These are phyloP conservation scores for Magnusiomyces fungicola DNA, from an alignment of 1,139 yeast species.

Conservation along the genomic window DNA sequence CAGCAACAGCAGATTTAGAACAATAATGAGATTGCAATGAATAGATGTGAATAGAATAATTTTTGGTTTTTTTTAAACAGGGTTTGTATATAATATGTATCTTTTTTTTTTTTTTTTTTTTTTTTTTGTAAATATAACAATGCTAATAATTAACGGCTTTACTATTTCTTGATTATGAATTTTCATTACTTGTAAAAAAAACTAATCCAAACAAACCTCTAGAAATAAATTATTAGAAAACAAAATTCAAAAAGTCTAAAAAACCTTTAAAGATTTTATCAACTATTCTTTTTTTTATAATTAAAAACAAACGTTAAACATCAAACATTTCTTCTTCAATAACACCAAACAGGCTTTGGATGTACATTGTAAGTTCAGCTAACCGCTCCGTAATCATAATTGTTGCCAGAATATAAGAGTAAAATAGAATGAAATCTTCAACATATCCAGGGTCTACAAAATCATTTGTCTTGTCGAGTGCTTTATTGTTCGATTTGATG, in stretches of 20 bases:
- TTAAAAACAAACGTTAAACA: too few relatives aligned
- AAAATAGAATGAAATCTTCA: slow-evolving; percentile 68
- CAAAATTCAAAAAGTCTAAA: background rate
- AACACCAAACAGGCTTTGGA: slow-evolving; percentile 57
- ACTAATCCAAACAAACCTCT: background rate
- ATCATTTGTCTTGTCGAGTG: background rate
- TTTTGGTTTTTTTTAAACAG: background rate
- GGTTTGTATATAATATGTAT: too few relatives aligned
- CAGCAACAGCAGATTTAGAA: too few relatives aligned
- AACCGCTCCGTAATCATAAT: slow-evolving; percentile 59
- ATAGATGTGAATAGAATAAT: too few relatives aligned
- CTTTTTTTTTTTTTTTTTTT: too few relatives aligned
- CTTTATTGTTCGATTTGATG: slow-evolving; percentile 1
- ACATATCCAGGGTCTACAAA: slow-evolving; percentile 26
- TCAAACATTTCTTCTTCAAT: slow-evolving; percentile 48
- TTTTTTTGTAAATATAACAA: too few relatives aligned
- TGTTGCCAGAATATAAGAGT: slow-evolving; percentile 68
- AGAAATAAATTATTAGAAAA: background rate
- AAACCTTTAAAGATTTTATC: background rate
- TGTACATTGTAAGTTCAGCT: slow-evolving; percentile 46
- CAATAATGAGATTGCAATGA: too few relatives aligned
- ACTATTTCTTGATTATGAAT: too few relatives aligned
- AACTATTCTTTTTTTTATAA: background rate
- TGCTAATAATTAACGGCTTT: too few relatives aligned
- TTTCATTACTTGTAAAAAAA: too few relatives aligned